Conservation (phyloP, 148 eudicot species). For the Camellia granthamiana region DNA sequence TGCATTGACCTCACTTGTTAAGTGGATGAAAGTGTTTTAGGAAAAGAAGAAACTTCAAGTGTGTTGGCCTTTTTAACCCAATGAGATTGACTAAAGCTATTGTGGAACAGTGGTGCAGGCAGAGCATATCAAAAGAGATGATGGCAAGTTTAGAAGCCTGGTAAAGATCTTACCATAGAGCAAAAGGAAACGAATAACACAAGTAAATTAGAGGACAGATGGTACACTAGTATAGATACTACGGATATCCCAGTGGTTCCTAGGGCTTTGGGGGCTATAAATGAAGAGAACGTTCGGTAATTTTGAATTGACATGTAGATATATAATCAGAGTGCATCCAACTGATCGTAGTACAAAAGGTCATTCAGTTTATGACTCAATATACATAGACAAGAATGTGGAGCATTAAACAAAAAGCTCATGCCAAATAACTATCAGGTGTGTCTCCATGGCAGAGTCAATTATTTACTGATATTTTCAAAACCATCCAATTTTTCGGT, state of each 20-base stretch:
- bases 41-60: background rate
- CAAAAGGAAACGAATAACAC: background rate
- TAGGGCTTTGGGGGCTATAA: background rate
- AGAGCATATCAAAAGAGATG: background rate
- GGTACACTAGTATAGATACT: too few relatives aligned
- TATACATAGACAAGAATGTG: background rate
- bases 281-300: background rate
- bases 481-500: background rate
- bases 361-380: slow-evolving; percentile 4
- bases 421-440: too few relatives aligned
- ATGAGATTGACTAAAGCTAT: background rate
- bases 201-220: background rate
- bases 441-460: background rate
- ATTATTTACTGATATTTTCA: background rate
- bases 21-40: background rate
- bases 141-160: background rate
- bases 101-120: background rate
- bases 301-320: background rate
- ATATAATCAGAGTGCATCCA: background rate
- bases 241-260: background rate
- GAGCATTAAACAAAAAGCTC: background rate
- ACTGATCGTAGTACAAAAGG: background rate
- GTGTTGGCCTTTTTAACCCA: background rate
- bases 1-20: background rate
- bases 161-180: background rate